Percentiles rank a stretch among this genome's conserved stretches.
These are phyloP conservation scores for Fraxinus ornus DNA, from an alignment of 305 asterid genomes.

Conservation along the genomic window DNA sequence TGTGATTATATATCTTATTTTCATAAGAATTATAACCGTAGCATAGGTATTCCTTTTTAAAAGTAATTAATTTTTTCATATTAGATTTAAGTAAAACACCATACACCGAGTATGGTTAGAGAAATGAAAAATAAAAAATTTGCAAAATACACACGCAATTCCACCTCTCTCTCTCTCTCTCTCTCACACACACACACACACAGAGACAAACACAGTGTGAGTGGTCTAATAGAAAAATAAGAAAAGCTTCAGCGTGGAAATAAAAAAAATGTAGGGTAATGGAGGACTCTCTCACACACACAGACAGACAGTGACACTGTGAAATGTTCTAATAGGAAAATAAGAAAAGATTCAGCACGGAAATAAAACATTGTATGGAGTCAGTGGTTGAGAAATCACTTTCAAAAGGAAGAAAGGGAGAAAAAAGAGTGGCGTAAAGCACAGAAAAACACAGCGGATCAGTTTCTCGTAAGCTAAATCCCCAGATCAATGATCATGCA, in stretches of 20 bases:
- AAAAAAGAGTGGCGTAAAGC: constrained; percentile 29
- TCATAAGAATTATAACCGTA: background rate
- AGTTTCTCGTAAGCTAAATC: constrained; percentile 18
- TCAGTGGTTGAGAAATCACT: constrained; percentile 37
- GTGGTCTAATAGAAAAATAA: no score
- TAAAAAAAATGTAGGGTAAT: no score
- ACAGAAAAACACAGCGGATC: constrained; percentile 40
- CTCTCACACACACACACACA: no score
- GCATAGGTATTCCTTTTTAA: background rate
- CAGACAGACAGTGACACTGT: background rate
- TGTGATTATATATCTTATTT: background rate
- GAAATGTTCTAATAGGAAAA: background rate
- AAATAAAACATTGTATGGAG: background rate
- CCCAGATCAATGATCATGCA: constrained; percentile 33
- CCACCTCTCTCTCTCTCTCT: background rate
- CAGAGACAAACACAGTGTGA: no score
- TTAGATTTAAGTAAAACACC: background rate
- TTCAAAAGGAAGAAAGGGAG: constrained; percentile 27
- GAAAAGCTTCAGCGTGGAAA: no score
- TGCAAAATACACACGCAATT: background rate
- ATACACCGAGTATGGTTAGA: background rate
- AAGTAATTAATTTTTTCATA: no score
- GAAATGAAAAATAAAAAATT: background rate
- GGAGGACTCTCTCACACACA: no score
- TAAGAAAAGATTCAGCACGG: background rate